A percentile compares a stretch with the other conserved stretches of the same genome.
Evolutionary conservation across 2,329 filamentous ascomycete genomes (phyloP).

Genomic region (Phoma sp.): DNA sequence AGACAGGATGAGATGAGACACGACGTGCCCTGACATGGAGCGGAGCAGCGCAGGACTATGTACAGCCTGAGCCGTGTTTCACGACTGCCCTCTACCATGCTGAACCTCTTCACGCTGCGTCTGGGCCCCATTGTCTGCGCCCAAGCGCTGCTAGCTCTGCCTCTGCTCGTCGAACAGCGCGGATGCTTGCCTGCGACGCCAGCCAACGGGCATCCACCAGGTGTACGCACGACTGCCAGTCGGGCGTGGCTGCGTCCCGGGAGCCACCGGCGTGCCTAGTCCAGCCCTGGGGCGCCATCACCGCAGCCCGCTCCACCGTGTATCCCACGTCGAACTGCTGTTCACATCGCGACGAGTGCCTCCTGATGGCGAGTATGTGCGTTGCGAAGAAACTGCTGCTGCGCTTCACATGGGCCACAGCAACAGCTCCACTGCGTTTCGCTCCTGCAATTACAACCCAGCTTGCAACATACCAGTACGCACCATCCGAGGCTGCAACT

Average conservation of each 20-base stretch:
- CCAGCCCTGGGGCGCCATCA: conserved; percentile 11
- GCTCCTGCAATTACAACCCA: conserved; percentile 26
- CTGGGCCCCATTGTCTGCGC: conserved; percentile 11
- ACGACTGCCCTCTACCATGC: conserved; percentile 33
- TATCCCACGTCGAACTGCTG: not conserved
- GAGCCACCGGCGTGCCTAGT: conserved; percentile 13
- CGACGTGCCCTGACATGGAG: conserved; percentile 42
- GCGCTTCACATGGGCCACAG: conserved; percentile 26
- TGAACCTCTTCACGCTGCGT: conserved; percentile 16
- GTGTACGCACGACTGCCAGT: conserved; percentile 14
- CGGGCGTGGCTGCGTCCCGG: conserved; percentile 16
- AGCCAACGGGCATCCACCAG: conserved; percentile 27
- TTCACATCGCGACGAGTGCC: conserved; percentile 3
- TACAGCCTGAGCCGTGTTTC: conserved; percentile 39
- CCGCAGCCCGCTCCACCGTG: not conserved
- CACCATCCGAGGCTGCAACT: conserved; percentile 25
- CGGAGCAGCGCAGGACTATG: conserved; percentile 34
- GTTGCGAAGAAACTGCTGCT: not conserved
- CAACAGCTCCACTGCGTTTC: conserved; percentile 16
- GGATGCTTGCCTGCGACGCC: conserved; percentile 8
- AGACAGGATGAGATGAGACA: conserved; percentile 17
- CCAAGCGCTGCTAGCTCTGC: conserved; percentile 15
- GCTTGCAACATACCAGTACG: conserved; percentile 14
- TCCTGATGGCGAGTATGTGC: conserved; percentile 13
- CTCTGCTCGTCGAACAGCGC: conserved; percentile 14